Evolutionary conservation across 768 basidiomycete species (phyloP).

Genomic region (Stropharia rugosoannulata): DNA sequence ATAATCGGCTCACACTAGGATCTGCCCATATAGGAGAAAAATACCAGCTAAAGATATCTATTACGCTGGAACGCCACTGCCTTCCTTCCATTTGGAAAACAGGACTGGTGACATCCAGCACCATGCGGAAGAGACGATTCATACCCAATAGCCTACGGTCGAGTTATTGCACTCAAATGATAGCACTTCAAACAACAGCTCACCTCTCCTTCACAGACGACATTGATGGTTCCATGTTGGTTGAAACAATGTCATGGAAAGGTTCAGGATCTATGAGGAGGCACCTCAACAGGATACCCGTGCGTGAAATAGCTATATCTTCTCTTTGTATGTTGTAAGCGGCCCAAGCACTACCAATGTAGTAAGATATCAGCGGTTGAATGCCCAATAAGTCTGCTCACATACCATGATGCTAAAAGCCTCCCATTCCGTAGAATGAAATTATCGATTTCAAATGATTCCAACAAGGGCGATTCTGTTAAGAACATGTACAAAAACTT

Average conservation of each 20-base stretch:
- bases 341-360: constrained; percentile 55
- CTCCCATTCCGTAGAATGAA: constrained; percentile 65
- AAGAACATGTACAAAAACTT: constrained; percentile 66
- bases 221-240: constrained; percentile 31
- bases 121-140: constrained; percentile 59
- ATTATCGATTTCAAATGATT: constrained; percentile 69
- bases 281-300: constrained; percentile 54
- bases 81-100: constrained; percentile 60
- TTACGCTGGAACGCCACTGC: constrained; percentile 66
- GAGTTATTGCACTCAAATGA: not conserved
- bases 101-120: constrained; percentile 65
- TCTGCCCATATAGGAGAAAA: constrained; percentile 68
- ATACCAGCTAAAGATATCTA: constrained; percentile 56
- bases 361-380: not conserved
- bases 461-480: constrained; percentile 57
- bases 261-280: constrained; percentile 65
- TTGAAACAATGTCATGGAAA: constrained; percentile 50
- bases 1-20: constrained; percentile 41
- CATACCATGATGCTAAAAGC: constrained; percentile 61
- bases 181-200: not conserved
- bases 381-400: not conserved
- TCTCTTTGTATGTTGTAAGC: constrained; percentile 62
- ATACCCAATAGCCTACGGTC: constrained; percentile 47
- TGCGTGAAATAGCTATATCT: constrained; percentile 53
- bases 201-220: constrained; percentile 46